Base-by-base conservation (phyloP, 2,329 filamentous ascomycete species). In the Hirsutella rhossiliensis region DNA sequence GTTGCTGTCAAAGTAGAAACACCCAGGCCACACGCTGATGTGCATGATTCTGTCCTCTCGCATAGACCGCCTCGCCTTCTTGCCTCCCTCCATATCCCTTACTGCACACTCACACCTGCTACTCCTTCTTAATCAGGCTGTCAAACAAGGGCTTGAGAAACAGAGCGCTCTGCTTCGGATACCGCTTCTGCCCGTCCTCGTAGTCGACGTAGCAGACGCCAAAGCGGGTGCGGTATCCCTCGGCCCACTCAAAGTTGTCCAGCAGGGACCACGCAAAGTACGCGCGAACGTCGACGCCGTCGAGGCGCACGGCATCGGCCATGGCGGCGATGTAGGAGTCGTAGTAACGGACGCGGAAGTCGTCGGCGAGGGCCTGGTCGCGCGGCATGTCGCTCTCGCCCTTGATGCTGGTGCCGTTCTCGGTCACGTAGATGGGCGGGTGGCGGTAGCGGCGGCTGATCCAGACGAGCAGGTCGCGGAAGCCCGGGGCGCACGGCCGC, bases 191-290 rank as follows among this genome's bases (percentile, higher is more conserved):
- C 20, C 78, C 81, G 52, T 86, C 76, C 54, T 77, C 68, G 61
- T 92, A 94, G 64, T 94, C 86, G 43, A 94, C 86, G 59, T 75
- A 92, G 7, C 82, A 86, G 45, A 88, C 85, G 23, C 87, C 87
- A 55, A 94, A 94, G 36, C 87, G 75, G 38, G 86, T 92, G 66
- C 86, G 81, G 58, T 90, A 94, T 11, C 87, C 87, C 61, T 94
- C 87, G n/a, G 87, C 84, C 85, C 85, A 90, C 64, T 90, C 86
- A 56, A 90, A 90, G 68, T 90, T 90, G 64, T 94, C 87, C 75
- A 94, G 77, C 50, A 94, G 72, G 60, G 82, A 87, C 87, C 87
- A 94, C 15, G 83, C 87, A 69, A 90, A 78, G 64, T 92, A 94
- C 4, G 80, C 86, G 52, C 75, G 72, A 44, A 90, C 82, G 55